Conservation (phyloP, 1,284 basidiomycete species). For the Puccinia polysora region DNA sequence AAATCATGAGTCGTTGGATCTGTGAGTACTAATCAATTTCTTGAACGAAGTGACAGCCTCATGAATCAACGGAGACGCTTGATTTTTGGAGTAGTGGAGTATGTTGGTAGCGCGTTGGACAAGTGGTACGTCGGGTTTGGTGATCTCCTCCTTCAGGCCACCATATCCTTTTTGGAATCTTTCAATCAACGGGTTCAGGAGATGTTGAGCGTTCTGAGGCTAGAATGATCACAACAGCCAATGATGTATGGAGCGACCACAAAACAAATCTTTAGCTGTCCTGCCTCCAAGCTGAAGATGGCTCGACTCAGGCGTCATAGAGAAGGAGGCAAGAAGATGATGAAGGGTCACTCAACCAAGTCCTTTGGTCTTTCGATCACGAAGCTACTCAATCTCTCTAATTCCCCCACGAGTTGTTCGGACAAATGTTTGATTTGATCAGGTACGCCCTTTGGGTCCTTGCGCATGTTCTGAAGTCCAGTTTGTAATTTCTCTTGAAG, state of each 20-base stretch:
- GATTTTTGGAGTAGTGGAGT: constrained; percentile 34
- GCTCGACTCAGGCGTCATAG: not conserved
- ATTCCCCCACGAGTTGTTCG: constrained; percentile 36
- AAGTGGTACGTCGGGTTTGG: constrained; percentile 12
- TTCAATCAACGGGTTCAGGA: constrained; percentile 26
- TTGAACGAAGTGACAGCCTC: constrained; percentile 19
- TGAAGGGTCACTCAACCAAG: constrained; percentile 1
- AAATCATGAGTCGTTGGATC: no score
- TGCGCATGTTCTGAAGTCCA: constrained; percentile 16
- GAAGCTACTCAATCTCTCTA: constrained; percentile 30
- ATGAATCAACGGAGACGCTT: constrained; percentile 26
- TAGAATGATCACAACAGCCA: not conserved
- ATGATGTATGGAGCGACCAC: not conserved
- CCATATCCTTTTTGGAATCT: constrained; percentile 24
- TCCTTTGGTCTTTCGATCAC: constrained; percentile 41
- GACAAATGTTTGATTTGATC: constrained; percentile 29
- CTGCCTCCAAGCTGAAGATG: not conserved
- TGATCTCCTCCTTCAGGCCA: constrained; percentile 27
- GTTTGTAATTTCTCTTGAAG: constrained; percentile 35
- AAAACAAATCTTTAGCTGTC: not conserved
- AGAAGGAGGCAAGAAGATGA: not conserved
- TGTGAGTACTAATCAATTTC: constrained; percentile 36
- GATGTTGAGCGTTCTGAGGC: constrained; percentile 40
- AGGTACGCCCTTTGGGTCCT: constrained; percentile 27
- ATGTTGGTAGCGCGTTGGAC: constrained; percentile 32